A percentile compares a stretch with the other conserved stretches of the same genome.
phyloP scores from a whole-genome alignment of 495 filamentous ascomycete genomes.

The Pyrenopolyporus hunteri region DNA sequence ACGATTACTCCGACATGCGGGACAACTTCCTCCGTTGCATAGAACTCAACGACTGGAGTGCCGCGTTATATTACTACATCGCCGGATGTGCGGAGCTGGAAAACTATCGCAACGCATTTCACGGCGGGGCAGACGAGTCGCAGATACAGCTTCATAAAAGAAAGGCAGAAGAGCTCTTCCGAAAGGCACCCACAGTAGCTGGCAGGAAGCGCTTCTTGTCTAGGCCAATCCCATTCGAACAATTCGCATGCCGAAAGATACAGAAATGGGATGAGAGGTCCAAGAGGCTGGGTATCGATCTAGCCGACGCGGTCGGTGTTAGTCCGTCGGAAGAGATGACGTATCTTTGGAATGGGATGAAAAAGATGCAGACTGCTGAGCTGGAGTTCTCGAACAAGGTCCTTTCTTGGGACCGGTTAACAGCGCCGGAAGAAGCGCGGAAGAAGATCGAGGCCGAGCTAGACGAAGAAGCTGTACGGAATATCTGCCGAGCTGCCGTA shows the following conservation, averaged over 20 bases:
- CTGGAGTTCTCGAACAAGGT: conserved; percentile 66
- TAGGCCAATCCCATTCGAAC: conserved; percentile 85
- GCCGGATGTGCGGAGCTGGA: conserved; percentile 79
- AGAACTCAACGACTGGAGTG: conserved; percentile 89
- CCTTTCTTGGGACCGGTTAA: conserved; percentile 67
- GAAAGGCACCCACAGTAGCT: conserved; percentile 72
- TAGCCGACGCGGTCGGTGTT: conserved; percentile 83
- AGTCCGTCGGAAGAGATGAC: conserved; percentile 91
- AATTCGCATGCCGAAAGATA: conserved; percentile 84
- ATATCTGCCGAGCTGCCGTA: conserved; percentile 70
- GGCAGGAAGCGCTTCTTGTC: conserved; percentile 92
- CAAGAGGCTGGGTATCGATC: conserved; percentile 66
- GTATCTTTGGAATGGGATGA: conserved; percentile 89
- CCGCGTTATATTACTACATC: conserved; percentile 88
- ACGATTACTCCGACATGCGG: conserved; percentile 73
- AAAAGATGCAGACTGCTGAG: conserved; percentile 71
- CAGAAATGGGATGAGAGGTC: conserved; percentile 88
- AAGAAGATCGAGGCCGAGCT: conserved; percentile 70
- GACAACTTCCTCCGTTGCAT: conserved; percentile 78
- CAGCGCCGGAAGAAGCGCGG: conserved; percentile 57
- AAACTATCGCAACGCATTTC: conserved; percentile 70
- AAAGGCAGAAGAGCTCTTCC: conserved; percentile 71
- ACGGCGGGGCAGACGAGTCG: conserved; percentile 59
- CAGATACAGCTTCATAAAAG: conserved; percentile 55
- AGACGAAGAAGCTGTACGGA: conserved; percentile 77